Percentiles rank a stretch among this genome's conserved stretches.
These are phyloP conservation scores for Tricholoma matsutake DNA, from an alignment of 768 basidiomycete species.

Conservation along the genomic window DNA sequence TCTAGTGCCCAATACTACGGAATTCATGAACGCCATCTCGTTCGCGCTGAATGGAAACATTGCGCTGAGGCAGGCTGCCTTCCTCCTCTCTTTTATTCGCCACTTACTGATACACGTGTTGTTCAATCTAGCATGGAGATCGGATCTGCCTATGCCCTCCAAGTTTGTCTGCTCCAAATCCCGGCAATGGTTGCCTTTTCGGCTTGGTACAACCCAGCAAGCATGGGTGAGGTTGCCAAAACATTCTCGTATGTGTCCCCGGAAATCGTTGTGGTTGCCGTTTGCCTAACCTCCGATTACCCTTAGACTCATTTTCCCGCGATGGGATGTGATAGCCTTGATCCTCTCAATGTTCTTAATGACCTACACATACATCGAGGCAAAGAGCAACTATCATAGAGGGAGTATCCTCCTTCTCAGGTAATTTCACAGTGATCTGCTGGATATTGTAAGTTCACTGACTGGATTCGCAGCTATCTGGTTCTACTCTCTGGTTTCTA, in stretches of 20 bases:
- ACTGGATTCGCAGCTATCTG: constrained; percentile 62
- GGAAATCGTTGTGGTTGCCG: background rate
- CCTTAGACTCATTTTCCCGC: constrained; percentile 88
- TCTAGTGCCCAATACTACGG: constrained; percentile 96
- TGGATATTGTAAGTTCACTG: background rate
- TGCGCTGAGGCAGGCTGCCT: constrained; percentile 68
- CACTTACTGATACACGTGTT: constrained; percentile 1
- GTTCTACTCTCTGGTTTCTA: constrained; percentile 92
- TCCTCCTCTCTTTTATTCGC: background rate
- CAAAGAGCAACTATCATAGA: constrained; percentile 97
- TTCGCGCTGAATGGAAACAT: constrained; percentile 98
- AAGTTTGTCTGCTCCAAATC: constrained; percentile 96
- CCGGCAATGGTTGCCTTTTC: constrained; percentile 99
- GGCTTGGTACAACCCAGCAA: constrained; percentile 86
- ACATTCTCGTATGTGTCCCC: constrained; percentile 82
- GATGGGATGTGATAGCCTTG: constrained; percentile 96
- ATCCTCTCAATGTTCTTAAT: constrained; percentile 96
- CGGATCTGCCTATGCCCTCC: constrained; percentile 96
- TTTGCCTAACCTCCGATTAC: background rate
- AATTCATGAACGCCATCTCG: constrained; percentile 99
- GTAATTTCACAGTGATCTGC: constrained; percentile 35
- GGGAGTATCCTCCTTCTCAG: constrained; percentile 94
- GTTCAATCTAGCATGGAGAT: constrained; percentile 86
- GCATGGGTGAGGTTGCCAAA: constrained; percentile 82
- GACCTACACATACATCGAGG: constrained; percentile 99